These are phyloP conservation scores for Bigelowiella natans DNA, from an alignment of 78 protist genomes.

Conservation along the genomic window DNA sequence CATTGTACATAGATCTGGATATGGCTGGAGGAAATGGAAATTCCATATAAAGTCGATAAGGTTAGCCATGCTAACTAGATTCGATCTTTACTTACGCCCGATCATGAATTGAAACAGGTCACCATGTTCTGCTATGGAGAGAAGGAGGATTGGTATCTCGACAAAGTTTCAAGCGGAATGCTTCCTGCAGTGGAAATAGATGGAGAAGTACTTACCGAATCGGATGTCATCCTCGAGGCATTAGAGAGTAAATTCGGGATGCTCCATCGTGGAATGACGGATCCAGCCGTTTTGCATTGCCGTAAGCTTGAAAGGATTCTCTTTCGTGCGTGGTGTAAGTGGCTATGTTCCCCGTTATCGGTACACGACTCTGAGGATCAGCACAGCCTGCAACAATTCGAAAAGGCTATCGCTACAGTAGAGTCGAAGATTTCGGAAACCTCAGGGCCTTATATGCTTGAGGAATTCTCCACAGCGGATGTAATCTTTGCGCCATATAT, in stretches of 20 bases:
- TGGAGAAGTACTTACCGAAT: not conserved
- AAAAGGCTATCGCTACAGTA: not conserved
- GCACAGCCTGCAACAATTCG: not conserved
- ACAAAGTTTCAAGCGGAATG: not conserved
- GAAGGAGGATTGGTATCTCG: not conserved
- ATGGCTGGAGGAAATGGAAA: no score
- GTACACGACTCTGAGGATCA: not conserved
- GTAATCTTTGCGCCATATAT: not conserved
- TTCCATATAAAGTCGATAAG: no score
- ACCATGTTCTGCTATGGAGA: constrained; percentile 18
- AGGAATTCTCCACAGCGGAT: not conserved
- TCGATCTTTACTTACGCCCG: no score
- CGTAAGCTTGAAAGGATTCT: not conserved
- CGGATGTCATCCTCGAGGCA: not conserved
- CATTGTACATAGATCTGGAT: no score
- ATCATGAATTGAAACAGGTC: no score
- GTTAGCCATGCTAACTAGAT: no score
- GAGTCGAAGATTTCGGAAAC: not conserved
- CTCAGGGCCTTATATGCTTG: not conserved
- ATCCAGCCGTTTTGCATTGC: not conserved
- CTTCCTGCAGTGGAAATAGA: constrained; percentile 13
- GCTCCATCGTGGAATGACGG: not conserved
- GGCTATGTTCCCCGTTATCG: not conserved
- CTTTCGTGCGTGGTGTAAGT: not conserved
- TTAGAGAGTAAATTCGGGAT: not conserved